Evolutionary conservation across 2,329 filamentous ascomycete species (phyloP).

Genomic region (Calonectria pteridis): DNA sequence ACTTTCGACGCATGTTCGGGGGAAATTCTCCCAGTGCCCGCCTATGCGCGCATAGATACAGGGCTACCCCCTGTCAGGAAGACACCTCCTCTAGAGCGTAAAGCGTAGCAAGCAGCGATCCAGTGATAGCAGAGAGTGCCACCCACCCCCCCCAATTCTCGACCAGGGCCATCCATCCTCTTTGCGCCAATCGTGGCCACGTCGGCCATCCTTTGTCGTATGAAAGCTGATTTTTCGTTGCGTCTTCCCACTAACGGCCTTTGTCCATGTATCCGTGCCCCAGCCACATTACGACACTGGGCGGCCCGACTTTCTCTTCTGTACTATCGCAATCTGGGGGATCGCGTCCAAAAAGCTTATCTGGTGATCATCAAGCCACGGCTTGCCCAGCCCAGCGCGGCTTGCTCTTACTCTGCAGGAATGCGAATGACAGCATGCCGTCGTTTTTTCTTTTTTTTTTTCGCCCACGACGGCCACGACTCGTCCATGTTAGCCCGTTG

Average conservation of each 20-base stretch:
- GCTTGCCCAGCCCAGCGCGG: constrained; percentile 5
- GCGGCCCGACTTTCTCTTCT: background rate
- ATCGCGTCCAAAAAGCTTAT: constrained; percentile 22
- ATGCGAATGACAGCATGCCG: constrained; percentile 23
- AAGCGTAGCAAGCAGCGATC: constrained; percentile 13
- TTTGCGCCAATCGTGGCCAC: constrained; percentile 38
- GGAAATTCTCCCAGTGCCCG: constrained; percentile 30
- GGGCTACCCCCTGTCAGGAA: constrained; percentile 34
- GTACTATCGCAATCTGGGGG: constrained; percentile 7
- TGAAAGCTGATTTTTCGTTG: constrained; percentile 37
- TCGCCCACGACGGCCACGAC: background rate
- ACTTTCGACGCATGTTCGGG: constrained; percentile 8
- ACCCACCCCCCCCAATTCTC: background rate
- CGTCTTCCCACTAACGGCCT: constrained; percentile 31
- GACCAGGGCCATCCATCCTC: background rate
- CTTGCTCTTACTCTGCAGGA: background rate
- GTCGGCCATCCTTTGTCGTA: constrained; percentile 37
- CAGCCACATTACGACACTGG: background rate
- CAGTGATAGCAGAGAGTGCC: constrained; percentile 1
- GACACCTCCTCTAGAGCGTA: background rate
- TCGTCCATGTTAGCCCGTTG: background rate
- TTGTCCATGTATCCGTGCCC: constrained; percentile 19
- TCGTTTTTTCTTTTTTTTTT: background rate
- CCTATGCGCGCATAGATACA: constrained; percentile 11
- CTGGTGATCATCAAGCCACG: constrained; percentile 12